Base-by-base conservation (phyloP, 2,329 filamentous ascomycete species). In the Sclerotinia minor region DNA sequence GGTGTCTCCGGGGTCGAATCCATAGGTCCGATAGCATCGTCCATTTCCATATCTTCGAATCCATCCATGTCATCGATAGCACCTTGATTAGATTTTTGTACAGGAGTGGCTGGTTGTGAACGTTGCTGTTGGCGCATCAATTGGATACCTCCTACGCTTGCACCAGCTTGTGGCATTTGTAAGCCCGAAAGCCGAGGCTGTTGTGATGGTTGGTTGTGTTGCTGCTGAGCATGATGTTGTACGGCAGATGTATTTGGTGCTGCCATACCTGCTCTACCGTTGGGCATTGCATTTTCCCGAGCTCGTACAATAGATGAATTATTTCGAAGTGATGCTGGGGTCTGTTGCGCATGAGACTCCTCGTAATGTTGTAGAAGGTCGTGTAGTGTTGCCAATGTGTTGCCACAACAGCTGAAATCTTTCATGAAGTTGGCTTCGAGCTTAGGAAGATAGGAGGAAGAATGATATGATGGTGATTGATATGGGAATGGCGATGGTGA, bases 351-450 rank as follows among this genome's bases (percentile, higher is more conserved):
- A 79, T 99, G 95, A 67, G 90, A 87, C 80, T 97, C 94, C 80
- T 99, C 95, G 77, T 97, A 99, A 79, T 99, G 95, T 77, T 97
- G 93, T 58, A 99, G 83, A 58, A 99, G 84, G 77, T 98, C 95
- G 80, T 99, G 95, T 73, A 99, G 86, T 63, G 94, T 96, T 32
- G 94, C 91, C 73, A 97, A 85, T 44, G 90, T 94, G 75, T 92
- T 87, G 75, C 93, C 93, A 80, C 95, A 99, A 81, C 95, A 99
- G 64, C 90, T 90, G 80, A 98, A 98, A 81, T 98, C 94, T 79
- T 90, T 90, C 92, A 98, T 96, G 79, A 97, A 99, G 77, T 94
- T 95, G 70, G 94, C 94, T 80, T 99, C 95, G 77, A 97, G 88
- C 79, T 97, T 97, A 13, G 94, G 94, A 1, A 97, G 86, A 78